A percentile compares a stretch with the other conserved stretches of the same genome.
These are phyloP conservation scores for Geotrichum phurueaensis DNA, from an alignment of 1,139 yeast species.

Conservation along the genomic window DNA sequence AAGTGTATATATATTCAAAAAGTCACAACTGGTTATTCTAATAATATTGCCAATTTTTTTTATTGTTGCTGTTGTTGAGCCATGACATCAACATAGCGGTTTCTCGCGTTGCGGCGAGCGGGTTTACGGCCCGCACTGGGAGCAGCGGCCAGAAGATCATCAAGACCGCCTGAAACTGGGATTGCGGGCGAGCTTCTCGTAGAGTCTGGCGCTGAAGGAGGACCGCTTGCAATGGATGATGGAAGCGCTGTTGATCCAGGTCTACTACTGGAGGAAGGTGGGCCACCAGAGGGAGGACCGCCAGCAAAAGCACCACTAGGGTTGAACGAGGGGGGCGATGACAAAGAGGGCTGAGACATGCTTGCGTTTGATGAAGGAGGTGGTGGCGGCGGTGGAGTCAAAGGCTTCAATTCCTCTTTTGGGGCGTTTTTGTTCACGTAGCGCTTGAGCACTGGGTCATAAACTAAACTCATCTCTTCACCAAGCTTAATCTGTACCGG, in stretches of 20 bases:
- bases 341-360: slow-evolving; percentile 21
- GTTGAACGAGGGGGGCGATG: slow-evolving; percentile 21
- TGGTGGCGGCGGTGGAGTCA: slow-evolving; percentile 46
- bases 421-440: slow-evolving; percentile 79
- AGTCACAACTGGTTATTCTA: neutral
- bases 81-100: slow-evolving; percentile 76
- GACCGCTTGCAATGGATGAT: neutral
- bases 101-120: slow-evolving; percentile 58
- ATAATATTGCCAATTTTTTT: neutral
- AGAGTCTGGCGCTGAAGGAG: slow-evolving; percentile 1
- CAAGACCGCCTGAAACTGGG: slow-evolving; percentile 45
- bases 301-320: slow-evolving; percentile 12
- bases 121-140: slow-evolving; percentile 40
- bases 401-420: slow-evolving; percentile 79
- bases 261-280: neutral
- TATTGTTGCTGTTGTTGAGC: slow-evolving; percentile 31
- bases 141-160: slow-evolving; percentile 57
- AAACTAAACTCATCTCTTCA: slow-evolving; percentile 64
- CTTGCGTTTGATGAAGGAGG: slow-evolving; percentile 22
- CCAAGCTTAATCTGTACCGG: slow-evolving; percentile 85
- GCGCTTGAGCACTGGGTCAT: slow-evolving; percentile 76
- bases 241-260: neutral
- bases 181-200: slow-evolving; percentile 1
- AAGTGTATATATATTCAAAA: neutral
- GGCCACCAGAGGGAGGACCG: neutral